phyloP scores from a whole-genome alignment of 2,329 filamentous ascomycete species.

The Camillea tinctor region DNA sequence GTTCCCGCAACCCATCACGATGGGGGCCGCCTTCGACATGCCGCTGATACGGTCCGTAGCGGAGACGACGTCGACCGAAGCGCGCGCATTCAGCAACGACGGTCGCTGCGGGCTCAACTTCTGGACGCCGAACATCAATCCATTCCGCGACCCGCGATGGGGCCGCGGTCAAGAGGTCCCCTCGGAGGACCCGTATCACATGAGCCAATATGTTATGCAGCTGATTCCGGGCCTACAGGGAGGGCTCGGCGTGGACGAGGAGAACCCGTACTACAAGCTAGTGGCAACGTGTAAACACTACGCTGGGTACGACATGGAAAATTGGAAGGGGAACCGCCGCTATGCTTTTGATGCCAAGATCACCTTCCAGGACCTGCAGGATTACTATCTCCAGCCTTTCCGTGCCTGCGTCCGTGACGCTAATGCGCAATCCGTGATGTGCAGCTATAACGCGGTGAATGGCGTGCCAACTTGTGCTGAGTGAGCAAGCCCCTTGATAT shows the following conservation, averaged over 20 bases:
- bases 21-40: slow-evolving; percentile 64
- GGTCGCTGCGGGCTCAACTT: slow-evolving; percentile 55
- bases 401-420: slow-evolving; percentile 59
- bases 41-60: slow-evolving; percentile 57
- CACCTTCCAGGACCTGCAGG: slow-evolving; percentile 59
- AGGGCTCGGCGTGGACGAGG: slow-evolving; percentile 13
- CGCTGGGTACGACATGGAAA: slow-evolving; percentile 56
- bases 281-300: slow-evolving; percentile 60
- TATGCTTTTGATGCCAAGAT: slow-evolving; percentile 57
- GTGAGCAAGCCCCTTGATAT: background rate
- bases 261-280: slow-evolving; percentile 35
- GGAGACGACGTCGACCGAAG: slow-evolving; percentile 56
- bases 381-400: slow-evolving; percentile 68
- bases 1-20: slow-evolving; percentile 63
- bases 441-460: slow-evolving; percentile 63
- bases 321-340: slow-evolving; percentile 41
- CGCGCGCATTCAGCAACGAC: slow-evolving; percentile 63
- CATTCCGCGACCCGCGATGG: slow-evolving; percentile 63
- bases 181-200: slow-evolving; percentile 53
- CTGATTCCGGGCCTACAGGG: slow-evolving; percentile 54
- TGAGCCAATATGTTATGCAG: slow-evolving; percentile 51
- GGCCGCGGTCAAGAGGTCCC: slow-evolving; percentile 61
- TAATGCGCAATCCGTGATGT: slow-evolving; percentile 58
- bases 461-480: slow-evolving; percentile 64
- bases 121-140: slow-evolving; percentile 68